Evolutionary conservation across 805 yeast genomes (phyloP).

Genomic region (Saturnispora sekii): DNA sequence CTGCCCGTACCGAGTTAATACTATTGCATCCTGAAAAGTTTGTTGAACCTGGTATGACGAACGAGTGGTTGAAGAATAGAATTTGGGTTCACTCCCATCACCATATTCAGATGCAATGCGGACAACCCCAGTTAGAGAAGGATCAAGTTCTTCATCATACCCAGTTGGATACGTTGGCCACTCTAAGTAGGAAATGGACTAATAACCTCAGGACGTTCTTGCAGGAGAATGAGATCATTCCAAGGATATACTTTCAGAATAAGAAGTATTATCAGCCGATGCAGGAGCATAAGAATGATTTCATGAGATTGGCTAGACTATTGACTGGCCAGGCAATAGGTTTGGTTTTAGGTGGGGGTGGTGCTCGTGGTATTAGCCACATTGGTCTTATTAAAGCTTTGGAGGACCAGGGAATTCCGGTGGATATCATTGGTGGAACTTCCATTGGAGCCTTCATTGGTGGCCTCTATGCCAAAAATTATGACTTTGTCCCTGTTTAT

Average conservation of each 20-base stretch:
- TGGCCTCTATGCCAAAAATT: constrained; percentile 87
- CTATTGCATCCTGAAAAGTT: constrained; percentile 73
- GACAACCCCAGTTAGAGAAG: constrained; percentile 4
- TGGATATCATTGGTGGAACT: constrained; percentile 92
- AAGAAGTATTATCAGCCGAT: constrained; percentile 25
- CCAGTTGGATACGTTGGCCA: constrained; percentile 14
- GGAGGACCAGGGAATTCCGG: constrained; percentile 88
- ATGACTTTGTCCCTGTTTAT: constrained; percentile 82
- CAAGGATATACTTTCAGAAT: constrained; percentile 17
- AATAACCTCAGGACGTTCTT: constrained; percentile 21
- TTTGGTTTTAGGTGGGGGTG: constrained; percentile 93
- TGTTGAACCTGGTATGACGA: constrained; percentile 80
- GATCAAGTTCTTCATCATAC: constrained; percentile 6
- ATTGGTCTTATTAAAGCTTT: constrained; percentile 84
- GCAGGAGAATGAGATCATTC: constrained; percentile 13
- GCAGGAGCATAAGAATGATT: constrained; percentile 72
- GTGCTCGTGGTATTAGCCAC: constrained; percentile 91
- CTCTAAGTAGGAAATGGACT: constrained; percentile 18
- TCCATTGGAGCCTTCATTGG: constrained; percentile 96
- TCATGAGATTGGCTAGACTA: constrained; percentile 79
- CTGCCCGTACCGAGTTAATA: constrained; percentile 82
- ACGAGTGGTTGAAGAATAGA: constrained; percentile 73
- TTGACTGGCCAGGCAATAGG: constrained; percentile 92
- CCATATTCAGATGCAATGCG: constrained; percentile 61
- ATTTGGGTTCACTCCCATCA: constrained; percentile 92